These are phyloP conservation scores for Xylariaceae sp. DNA, from an alignment of 2,329 filamentous ascomycete species.

Conservation along the genomic window DNA sequence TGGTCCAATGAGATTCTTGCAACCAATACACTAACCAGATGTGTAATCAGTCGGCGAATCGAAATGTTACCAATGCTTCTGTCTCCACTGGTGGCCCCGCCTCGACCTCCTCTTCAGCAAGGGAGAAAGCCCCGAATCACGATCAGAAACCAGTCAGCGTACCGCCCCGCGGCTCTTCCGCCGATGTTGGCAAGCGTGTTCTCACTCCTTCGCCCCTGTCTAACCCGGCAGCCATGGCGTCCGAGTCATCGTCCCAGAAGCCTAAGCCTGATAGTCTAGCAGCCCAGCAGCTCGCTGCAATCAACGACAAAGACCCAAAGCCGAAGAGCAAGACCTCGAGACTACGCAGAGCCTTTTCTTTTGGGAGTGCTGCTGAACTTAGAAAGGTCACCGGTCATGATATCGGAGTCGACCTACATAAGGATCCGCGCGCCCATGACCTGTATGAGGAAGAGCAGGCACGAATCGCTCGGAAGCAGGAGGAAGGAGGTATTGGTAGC, in stretches of 20 bases:
- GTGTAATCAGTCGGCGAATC: slow-evolving; percentile 53
- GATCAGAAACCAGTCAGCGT: slow-evolving; percentile 55
- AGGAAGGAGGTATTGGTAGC: slow-evolving; percentile 84
- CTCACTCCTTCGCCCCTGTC: slow-evolving; percentile 69
- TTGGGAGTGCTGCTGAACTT: slow-evolving; percentile 90
- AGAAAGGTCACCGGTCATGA: slow-evolving; percentile 67
- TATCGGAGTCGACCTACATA: slow-evolving; percentile 47
- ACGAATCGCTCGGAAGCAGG: slow-evolving; percentile 86
- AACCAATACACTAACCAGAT: slow-evolving; percentile 44
- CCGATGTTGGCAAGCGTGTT: slow-evolving; percentile 61
- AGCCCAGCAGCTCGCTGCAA: slow-evolving; percentile 76
- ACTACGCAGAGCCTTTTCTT: slow-evolving; percentile 87
- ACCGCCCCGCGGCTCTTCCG: slow-evolving; percentile 57
- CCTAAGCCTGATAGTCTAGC: slow-evolving; percentile 59
- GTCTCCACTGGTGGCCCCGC: slow-evolving; percentile 49
- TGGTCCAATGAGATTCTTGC: slow-evolving; percentile 41
- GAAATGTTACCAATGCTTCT: slow-evolving; percentile 44
- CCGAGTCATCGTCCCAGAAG: slow-evolving; percentile 40
- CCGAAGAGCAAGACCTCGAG: slow-evolving; percentile 81
- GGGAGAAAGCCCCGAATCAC: slow-evolving; percentile 44
- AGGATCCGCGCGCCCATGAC: slow-evolving; percentile 57
- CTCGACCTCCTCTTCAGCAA: slow-evolving; percentile 39
- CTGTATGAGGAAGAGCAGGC: slow-evolving; percentile 82
- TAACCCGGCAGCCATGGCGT: slow-evolving; percentile 60
- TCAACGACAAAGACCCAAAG: slow-evolving; percentile 74